Evolutionary conservation across 1,284 basidiomycete genomes (phyloP), one percentile per base, ranked within the genome.

Genomic region (Waitea zeae): DNA sequence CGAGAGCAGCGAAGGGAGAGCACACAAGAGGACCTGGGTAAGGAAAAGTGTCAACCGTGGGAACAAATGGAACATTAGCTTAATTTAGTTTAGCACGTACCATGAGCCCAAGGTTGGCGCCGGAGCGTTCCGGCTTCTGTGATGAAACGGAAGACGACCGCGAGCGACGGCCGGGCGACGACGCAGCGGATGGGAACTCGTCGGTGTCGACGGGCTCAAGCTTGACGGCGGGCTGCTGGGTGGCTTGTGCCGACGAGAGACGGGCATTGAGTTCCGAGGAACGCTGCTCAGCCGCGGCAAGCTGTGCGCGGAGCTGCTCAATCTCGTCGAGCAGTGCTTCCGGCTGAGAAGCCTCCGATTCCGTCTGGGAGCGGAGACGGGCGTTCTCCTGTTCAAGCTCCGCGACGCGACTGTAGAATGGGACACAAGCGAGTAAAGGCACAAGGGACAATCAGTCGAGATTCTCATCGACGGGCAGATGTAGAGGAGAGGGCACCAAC

Each of bases 381-480:
- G 67, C 74, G 46, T 82, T 83, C 50, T 83, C 80, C 50, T 76
- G 69, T 55, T 84, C 81, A 20, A 84, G 61, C 48, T 80, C 75
- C 34, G 69, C 64, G 42, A 80, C 73, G 40, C 74, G 75, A 45
- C 74, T 78, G 52, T n/a, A 30, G 36, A 30, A n/a, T n/a, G n/a
- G n/a, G n/a, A n/a, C n/a, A n/a, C n/a, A n/a, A n/a, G n/a, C n/a
- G n/a, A n/a, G n/a, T n/a, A n/a, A n/a, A n/a, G n/a, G n/a, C n/a
- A n/a, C n/a, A n/a, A 17, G 34, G 37, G 14, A 35, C 20, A 31
- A 31, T 31, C 33, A 37, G 24, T 26, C 24, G 24, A 9, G 24
- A 26, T 26, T n/a, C 7, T 7, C 7, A 26, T 7, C n/a, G 24
- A n/a, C 24, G 7, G 9, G 24, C 24, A 9, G 24, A 26, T 7